Evolutionary conservation across 1,139 yeast species (phyloP).

Genomic region (Saccharomyces hybrid): DNA sequence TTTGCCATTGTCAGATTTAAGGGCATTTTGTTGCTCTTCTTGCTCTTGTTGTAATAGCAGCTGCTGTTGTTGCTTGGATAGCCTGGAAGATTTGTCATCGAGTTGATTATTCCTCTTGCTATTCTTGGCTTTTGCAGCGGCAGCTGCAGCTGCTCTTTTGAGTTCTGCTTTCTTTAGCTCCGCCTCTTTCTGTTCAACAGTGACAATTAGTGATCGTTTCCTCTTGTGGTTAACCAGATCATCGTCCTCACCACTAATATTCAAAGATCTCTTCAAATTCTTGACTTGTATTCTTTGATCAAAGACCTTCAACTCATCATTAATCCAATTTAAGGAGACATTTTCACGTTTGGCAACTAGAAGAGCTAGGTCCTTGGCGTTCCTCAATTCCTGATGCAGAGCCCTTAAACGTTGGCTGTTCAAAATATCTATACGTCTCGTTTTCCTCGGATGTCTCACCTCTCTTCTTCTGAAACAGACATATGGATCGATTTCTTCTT

Average conservation of each 20-base stretch:
- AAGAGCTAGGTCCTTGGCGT: slow-evolving; percentile 64
- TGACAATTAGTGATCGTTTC: slow-evolving; percentile 39
- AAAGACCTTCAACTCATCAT: slow-evolving; percentile 20
- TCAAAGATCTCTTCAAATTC: slow-evolving; percentile 62
- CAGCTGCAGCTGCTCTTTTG: slow-evolving; percentile 12
- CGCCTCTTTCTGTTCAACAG: slow-evolving; percentile 24
- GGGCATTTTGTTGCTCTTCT: slow-evolving; percentile 11
- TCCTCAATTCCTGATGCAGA: slow-evolving; percentile 67
- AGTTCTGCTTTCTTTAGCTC: slow-evolving; percentile 12
- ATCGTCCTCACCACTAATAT: slow-evolving; percentile 79
- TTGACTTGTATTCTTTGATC: slow-evolving; percentile 61
- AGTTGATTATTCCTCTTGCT: slow-evolving; percentile 13
- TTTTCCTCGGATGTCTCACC: slow-evolving; percentile 90
- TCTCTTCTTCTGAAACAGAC: slow-evolving; percentile 94
- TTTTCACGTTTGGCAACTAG: slow-evolving; percentile 63
- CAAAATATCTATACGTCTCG: slow-evolving; percentile 88
- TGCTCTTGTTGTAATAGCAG: slow-evolving; percentile 9
- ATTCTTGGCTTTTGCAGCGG: slow-evolving; percentile 12
- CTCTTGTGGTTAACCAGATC: slow-evolving; percentile 74
- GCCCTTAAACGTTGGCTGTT: slow-evolving; percentile 78
- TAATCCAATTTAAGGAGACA: slow-evolving; percentile 31
- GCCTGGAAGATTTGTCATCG: not conserved
- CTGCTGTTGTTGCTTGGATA: slow-evolving; percentile 7
- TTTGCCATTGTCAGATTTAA: not conserved
- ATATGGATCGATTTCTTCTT: slow-evolving; percentile 92